A percentile compares a stretch with the other conserved stretches of the same genome.
These are phyloP conservation scores for Leptodermis oblonga DNA, from an alignment of 257 asterid species.

Conservation along the genomic window DNA sequence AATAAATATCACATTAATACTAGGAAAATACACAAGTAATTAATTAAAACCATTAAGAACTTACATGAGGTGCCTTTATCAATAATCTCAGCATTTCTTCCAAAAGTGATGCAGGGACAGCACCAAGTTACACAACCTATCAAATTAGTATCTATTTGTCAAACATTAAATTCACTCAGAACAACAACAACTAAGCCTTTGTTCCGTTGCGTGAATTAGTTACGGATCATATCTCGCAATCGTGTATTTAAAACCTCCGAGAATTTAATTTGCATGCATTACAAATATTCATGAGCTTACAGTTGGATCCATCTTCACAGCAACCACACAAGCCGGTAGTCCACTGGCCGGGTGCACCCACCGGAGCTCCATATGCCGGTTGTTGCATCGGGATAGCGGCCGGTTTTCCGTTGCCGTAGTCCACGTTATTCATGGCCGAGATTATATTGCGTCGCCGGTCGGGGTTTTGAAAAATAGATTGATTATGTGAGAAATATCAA, in stretches of 20 bases:
- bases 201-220: too few relatives aligned
- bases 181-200: too few relatives aligned
- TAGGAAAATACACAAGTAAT: too few relatives aligned
- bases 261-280: not conserved
- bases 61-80: conserved; percentile 29
- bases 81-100: conserved; percentile 30
- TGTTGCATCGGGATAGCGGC: not conserved
- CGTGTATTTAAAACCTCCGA: not conserved
- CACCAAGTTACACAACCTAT: conserved; percentile 30
- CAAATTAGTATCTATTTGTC: not conserved
- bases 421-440: not conserved
- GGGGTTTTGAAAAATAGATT: too few relatives aligned
- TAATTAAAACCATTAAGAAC: not conserved
- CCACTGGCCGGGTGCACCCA: conserved; percentile 21
- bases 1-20: too few relatives aligned
- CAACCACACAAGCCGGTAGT: conserved; percentile 26
- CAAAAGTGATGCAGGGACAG: conserved; percentile 36
- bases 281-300: conserved; percentile 5
- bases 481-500: too few relatives aligned
- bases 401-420: conserved; percentile 6
- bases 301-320: conserved; percentile 27
- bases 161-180: not conserved
- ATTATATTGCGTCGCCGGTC: not conserved
- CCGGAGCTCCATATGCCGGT: conserved; percentile 11
- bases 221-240: not conserved